phyloP scores from a whole-genome alignment of 805 yeast genomes.

The Metschnikowia henanensis region DNA sequence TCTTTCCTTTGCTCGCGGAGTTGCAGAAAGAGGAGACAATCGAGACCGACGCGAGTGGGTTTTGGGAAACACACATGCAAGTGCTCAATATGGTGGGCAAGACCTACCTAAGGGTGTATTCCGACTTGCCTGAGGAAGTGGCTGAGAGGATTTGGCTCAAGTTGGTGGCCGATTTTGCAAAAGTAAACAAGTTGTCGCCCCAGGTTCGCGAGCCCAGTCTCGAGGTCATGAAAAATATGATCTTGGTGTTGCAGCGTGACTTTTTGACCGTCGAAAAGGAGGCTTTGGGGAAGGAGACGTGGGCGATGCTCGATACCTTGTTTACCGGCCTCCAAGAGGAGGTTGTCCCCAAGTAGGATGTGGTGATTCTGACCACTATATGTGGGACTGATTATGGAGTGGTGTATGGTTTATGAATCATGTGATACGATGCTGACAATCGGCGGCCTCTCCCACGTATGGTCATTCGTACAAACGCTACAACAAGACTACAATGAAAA shows the following conservation, averaged over 20 bases:
- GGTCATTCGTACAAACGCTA: no score
- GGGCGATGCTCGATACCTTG: conserved; percentile 30
- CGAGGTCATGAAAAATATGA: conserved; percentile 43
- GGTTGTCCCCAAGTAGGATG: conserved; percentile 3
- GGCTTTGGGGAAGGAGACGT: conserved; percentile 33
- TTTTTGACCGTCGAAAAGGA: conserved; percentile 22
- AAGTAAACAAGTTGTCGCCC: conserved; percentile 24
- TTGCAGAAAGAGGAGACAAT: conserved; percentile 62
- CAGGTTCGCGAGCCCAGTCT: conserved; percentile 32
- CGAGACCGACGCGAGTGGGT: conserved; percentile 60
- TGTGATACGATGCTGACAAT: no score
- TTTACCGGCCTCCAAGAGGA: conserved; percentile 28
- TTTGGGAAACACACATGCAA: conserved; percentile 64
- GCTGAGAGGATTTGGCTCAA: conserved; percentile 34
- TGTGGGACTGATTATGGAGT: no score
- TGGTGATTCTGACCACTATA: not conserved
- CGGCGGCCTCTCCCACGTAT: no score
- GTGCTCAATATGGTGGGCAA: conserved; percentile 69
- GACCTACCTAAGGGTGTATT: conserved; percentile 29
- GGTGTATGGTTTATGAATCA: no score
- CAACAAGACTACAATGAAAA: no score
- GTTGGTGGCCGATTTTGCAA: conserved; percentile 32
- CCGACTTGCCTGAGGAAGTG: conserved; percentile 25
- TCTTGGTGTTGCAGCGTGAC: conserved; percentile 36
- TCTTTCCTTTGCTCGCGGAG: conserved; percentile 71